Conservation (phyloP, 306 rosid genomes). For the Delonix regia region DNA sequence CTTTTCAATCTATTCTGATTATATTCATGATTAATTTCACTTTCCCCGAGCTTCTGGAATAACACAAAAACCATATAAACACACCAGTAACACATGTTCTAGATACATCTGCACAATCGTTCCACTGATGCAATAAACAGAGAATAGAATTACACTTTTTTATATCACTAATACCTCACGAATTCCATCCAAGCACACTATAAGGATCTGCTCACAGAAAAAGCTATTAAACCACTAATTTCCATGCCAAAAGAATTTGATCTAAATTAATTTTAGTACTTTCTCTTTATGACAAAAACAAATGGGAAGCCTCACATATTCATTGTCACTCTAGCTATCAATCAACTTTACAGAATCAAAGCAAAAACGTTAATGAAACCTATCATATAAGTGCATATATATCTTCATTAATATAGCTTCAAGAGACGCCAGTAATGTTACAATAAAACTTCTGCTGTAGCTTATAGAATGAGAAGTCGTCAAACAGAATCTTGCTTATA, state of each 20-base stretch:
- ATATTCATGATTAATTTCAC: no score
- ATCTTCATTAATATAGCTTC: not conserved
- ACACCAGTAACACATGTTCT: not conserved
- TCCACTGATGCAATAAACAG: not conserved
- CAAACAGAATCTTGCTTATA: slow-evolving; percentile 7
- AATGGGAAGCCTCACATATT: not conserved
- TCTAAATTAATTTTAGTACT: not conserved
- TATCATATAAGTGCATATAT: slow-evolving; percentile 10
- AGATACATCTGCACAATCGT: not conserved
- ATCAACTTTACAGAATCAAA: not conserved
- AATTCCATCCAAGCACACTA: not conserved
- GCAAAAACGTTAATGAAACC: not conserved
- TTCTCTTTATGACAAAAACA: not conserved
- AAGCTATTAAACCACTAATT: not conserved
- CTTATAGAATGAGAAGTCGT: slow-evolving; percentile 11
- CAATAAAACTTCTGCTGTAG: slow-evolving; percentile 9
- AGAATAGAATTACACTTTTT: not conserved
- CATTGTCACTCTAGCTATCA: not conserved
- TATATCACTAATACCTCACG: not conserved
- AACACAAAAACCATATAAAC: not conserved
- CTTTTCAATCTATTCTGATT: no score
- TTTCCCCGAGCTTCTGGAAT: not conserved
- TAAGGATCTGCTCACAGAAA: not conserved
- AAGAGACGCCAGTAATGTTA: not conserved
- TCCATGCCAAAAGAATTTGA: not conserved